Evolutionary conservation across 331 rosid genomes (phyloP).

Genomic region (Spiraea crenata): DNA sequence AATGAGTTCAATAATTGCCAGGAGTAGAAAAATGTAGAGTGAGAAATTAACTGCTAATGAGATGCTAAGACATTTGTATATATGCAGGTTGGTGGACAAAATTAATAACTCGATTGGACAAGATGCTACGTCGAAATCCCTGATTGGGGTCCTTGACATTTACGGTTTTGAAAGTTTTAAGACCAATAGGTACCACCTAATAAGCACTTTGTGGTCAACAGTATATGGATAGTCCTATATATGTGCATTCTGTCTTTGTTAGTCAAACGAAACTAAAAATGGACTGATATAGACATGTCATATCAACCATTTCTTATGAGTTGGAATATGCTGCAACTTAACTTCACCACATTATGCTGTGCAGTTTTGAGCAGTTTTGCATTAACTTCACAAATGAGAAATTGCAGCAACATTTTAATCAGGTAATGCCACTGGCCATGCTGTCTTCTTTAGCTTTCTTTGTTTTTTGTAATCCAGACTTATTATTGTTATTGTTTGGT

Average conservation of each 20-base stretch:
- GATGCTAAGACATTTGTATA: conserved; percentile 28
- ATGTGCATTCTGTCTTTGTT: background rate
- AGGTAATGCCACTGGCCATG: conserved; percentile 55
- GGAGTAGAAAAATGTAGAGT: background rate
- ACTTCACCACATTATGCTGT: conserved; percentile 51
- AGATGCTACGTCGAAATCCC: conserved; percentile 73
- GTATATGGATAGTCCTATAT: conserved; percentile 10
- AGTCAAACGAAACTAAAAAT: background rate
- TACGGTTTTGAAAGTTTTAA: conserved; percentile 99
- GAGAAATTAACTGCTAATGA: background rate
- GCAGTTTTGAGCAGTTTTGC: conserved; percentile 99
- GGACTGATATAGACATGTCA: conserved; percentile 30
- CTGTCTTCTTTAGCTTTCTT: conserved; percentile 19
- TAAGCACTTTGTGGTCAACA: background rate
- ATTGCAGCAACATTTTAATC: conserved; percentile 98
- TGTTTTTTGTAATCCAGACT: conserved; percentile 20
- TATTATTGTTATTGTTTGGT: conserved; percentile 1
- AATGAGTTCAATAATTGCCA: background rate
- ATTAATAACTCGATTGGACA: conserved; percentile 94
- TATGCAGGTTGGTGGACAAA: conserved; percentile 92
- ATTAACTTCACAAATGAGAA: conserved; percentile 98
- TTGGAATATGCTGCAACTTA: conserved; percentile 39
- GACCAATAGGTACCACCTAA: conserved; percentile 74
- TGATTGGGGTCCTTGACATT: conserved; percentile 98
- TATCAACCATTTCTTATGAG: conserved; percentile 23